A percentile compares a stretch with the other conserved stretches of the same genome.
These are phyloP conservation scores for Candida broadrunensis DNA, from an alignment of 805 yeast genomes.

Conservation along the genomic window DNA sequence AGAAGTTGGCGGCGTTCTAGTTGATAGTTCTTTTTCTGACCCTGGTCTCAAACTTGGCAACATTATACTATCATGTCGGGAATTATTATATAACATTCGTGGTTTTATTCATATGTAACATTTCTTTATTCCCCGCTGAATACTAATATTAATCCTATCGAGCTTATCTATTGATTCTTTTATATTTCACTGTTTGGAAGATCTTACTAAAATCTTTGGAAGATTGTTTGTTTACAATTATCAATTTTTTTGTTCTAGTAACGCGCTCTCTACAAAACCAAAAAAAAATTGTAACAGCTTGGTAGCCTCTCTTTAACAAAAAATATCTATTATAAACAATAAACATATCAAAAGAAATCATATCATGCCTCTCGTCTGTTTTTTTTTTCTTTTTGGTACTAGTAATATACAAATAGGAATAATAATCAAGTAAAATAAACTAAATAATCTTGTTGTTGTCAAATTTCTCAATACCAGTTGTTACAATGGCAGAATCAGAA, in stretches of 20 bases:
- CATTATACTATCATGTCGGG: background rate
- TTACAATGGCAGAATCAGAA: background rate
- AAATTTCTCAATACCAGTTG: background rate
- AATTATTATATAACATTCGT: background rate
- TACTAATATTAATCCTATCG: constrained; percentile 17
- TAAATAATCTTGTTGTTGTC: background rate
- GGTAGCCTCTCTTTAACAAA: background rate
- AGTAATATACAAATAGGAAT: background rate
- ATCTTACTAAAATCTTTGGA: no score
- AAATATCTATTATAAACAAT: no score
- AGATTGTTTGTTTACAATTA: no score
- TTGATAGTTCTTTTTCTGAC: background rate
- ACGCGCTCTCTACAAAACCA: background rate
- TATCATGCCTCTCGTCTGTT: no score
- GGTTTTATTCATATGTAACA: background rate
- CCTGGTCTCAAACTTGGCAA: background rate
- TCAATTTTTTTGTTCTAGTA: background rate
- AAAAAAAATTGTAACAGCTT: background rate
- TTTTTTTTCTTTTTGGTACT: no score
- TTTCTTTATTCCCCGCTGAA: constrained; percentile 23
- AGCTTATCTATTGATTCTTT: constrained; percentile 22
- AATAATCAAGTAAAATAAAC: background rate
- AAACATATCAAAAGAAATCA: no score
- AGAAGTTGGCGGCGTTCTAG: background rate
- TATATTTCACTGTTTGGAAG: no score